These are phyloP conservation scores for Candida nitratophila DNA, from an alignment of 805 yeast species.

Conservation along the genomic window DNA sequence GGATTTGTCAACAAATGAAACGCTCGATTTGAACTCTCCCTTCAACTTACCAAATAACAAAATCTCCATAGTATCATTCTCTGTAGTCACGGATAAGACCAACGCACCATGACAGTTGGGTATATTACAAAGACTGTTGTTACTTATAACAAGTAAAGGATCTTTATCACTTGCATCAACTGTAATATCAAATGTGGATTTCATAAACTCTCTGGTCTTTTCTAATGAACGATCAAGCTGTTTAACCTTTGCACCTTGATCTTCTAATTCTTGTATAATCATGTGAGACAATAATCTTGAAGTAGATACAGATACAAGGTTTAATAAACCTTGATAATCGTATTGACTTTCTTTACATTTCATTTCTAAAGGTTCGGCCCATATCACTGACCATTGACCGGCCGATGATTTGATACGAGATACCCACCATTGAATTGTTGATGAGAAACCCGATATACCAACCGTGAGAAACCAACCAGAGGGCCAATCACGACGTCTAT, in stretches of 20 bases:
- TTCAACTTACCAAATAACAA: conserved; percentile 27
- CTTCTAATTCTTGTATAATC: conserved; percentile 42
- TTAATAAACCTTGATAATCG: conserved; percentile 27
- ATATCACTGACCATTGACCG: conserved; percentile 51
- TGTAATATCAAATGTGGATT: not conserved
- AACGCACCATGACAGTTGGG: conserved; percentile 29
- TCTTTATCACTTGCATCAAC: conserved; percentile 9
- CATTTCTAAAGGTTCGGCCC: conserved; percentile 32
- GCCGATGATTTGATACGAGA: conserved; percentile 39
- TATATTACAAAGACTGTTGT: conserved; percentile 28
- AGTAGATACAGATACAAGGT: conserved; percentile 36
- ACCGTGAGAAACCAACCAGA: conserved; percentile 46
- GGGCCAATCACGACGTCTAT: conserved; percentile 49
- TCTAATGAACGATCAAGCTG: conserved; percentile 13
- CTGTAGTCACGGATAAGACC: conserved; percentile 22
- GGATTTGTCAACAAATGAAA: conserved; percentile 18
- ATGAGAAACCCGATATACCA: conserved; percentile 27
- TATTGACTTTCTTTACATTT: conserved; percentile 7
- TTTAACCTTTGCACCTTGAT: conserved; percentile 31
- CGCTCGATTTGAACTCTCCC: conserved; percentile 17
- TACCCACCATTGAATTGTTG: conserved; percentile 44
- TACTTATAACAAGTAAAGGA: conserved; percentile 26
- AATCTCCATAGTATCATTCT: conserved; percentile 23
- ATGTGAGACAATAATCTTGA: conserved; percentile 44
- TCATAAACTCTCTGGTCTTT: conserved; percentile 16